A percentile compares a stretch with the other conserved stretches of the same genome.
These are phyloP conservation scores for Mayamaea pseudoterrestris DNA, from an alignment of 108 stramenopile genomes.

Conservation along the genomic window DNA sequence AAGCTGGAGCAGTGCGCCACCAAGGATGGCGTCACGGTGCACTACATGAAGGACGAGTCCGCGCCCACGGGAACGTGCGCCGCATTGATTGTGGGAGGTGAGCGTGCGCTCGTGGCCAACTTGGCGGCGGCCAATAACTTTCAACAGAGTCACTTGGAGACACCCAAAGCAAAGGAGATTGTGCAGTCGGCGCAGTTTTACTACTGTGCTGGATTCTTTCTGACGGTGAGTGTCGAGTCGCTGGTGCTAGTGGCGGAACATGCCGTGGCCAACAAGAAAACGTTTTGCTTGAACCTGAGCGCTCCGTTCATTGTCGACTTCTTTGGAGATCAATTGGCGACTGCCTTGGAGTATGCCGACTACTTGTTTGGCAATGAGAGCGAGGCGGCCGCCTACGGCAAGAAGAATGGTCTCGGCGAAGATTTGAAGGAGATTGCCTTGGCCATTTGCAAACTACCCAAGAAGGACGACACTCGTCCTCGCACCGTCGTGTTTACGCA, in stretches of 20 bases:
- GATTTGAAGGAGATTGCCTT: slow-evolving; percentile 89
- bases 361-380: slow-evolving; percentile 97
- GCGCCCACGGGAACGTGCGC: slow-evolving; percentile 98
- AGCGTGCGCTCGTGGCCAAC: slow-evolving; percentile 94
- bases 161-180: slow-evolving; percentile 86
- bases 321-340: slow-evolving; percentile 91
- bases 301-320: slow-evolving; percentile 98
- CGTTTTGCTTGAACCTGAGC: slow-evolving; percentile 92
- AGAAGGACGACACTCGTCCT: slow-evolving; percentile 65
- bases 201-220: slow-evolving; percentile 98
- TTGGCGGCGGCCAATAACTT: slow-evolving; percentile 99
- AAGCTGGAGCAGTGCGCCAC: slow-evolving; percentile 79
- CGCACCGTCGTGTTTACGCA: slow-evolving; percentile 97
- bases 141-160: slow-evolving; percentile 85
- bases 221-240: slow-evolving; percentile 93
- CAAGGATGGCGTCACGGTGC: slow-evolving; percentile 87
- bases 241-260: slow-evolving; percentile 87
- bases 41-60: slow-evolving; percentile 91
- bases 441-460: slow-evolving; percentile 77
- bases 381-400: slow-evolving; percentile 95
- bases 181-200: slow-evolving; percentile 72
- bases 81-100: slow-evolving; percentile 90
- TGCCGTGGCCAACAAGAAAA: slow-evolving; percentile 80
- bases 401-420: slow-evolving; percentile 84
- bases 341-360: slow-evolving; percentile 91